These are phyloP conservation scores for Telopea speciosissima DNA, from an alignment of 177 flowering plant genomes.

Conservation along the genomic window DNA sequence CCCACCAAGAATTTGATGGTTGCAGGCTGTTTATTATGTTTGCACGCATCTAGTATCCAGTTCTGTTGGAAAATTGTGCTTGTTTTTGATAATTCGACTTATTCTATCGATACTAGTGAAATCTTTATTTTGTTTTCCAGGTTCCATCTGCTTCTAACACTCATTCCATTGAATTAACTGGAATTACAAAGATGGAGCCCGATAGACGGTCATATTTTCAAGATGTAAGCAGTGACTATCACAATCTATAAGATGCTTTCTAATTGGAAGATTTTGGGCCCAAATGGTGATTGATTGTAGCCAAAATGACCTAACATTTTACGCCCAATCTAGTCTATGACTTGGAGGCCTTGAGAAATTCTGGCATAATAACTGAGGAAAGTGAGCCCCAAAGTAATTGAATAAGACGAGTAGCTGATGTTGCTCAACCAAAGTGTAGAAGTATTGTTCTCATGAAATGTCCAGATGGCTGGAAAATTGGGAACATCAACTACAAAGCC, in stretches of 20 bases:
- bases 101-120: background rate
- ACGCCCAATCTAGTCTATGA: too few species aligned
- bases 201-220: background rate
- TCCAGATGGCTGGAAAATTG: too few species aligned
- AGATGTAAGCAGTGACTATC: conserved; percentile 14
- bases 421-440: too few species aligned
- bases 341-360: too few species aligned
- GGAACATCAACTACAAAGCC: too few species aligned
- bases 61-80: background rate
- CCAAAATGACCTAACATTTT: background rate
- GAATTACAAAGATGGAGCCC: conserved; percentile 12
- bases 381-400: too few species aligned
- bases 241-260: background rate
- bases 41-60: too few species aligned
- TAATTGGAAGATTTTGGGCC: background rate
- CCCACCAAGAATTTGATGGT: background rate
- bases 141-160: background rate
- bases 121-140: conserved; percentile 2
- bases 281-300: background rate
- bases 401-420: too few species aligned
- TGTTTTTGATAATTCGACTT: background rate
- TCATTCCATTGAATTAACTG: background rate
- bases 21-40: background rate
- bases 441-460: too few species aligned
- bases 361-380: too few species aligned